Percentiles rank a stretch among this genome's conserved stretches.
Conservation (phyloP, 257 asterid species). For the Ilex asprella region DNA sequence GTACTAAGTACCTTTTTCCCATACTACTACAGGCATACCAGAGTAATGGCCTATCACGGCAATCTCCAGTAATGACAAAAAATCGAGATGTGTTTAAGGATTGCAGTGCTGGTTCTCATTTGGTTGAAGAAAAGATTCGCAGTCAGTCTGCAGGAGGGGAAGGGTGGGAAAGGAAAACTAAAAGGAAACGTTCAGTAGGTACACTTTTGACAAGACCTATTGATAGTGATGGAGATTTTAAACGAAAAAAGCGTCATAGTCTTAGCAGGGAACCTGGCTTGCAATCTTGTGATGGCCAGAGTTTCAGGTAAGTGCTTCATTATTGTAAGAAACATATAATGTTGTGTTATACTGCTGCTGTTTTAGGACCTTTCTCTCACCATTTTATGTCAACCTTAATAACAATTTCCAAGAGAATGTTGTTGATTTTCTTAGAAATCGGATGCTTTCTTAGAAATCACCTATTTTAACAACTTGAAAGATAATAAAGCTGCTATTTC, state of each 20-base stretch:
- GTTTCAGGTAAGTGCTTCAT: conserved; percentile 52
- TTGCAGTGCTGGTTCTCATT: conserved; percentile 48
- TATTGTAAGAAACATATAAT: conserved; percentile 2
- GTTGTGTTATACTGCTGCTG: conserved; percentile 1
- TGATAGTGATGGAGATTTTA: conserved; percentile 67
- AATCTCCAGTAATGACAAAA: conserved; percentile 46
- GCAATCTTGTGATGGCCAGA: conserved; percentile 60
- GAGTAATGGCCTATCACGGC: conserved; percentile 53
- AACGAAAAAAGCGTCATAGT: conserved; percentile 59
- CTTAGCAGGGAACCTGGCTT: conserved; percentile 55
- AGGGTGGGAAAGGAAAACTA: conserved; percentile 95
- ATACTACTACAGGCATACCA: conserved; percentile 55
- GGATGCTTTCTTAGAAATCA: too few species aligned
- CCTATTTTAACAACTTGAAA: neutral
- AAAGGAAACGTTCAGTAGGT: conserved; percentile 94
- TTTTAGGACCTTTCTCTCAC: neutral
- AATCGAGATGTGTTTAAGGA: conserved; percentile 73
- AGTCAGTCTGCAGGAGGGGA: conserved; percentile 88
- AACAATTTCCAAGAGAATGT: neutral
- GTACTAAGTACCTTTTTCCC: neutral
- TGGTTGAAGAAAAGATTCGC: conserved; percentile 72
- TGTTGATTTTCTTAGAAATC: neutral
- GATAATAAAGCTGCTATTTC: too few species aligned
- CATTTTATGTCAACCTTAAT: neutral
- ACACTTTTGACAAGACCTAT: conserved; percentile 59